Percentiles rank a stretch among this genome's conserved stretches.
These are phyloP conservation scores for Zoysia matrella DNA, from an alignment of 202 grass and related monocot species.

Conservation along the genomic window DNA sequence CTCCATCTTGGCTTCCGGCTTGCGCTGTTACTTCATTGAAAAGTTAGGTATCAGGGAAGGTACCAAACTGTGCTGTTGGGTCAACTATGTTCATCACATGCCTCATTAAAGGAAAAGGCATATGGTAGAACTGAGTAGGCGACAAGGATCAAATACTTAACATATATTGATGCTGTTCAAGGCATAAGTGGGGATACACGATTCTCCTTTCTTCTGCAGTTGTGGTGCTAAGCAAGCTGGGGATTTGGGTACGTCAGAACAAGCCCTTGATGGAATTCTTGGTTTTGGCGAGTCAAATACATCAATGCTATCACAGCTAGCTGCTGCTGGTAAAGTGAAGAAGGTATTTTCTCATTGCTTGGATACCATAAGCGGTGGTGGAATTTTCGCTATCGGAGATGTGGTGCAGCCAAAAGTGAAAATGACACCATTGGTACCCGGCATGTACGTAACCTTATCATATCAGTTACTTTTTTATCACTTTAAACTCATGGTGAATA, in stretches of 20 bases:
- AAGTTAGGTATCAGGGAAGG: constrained; percentile 32
- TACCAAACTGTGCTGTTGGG: constrained; percentile 14
- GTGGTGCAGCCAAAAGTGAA: constrained; percentile 96
- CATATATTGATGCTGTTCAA: constrained; percentile 19
- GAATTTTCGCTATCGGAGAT: constrained; percentile 85
- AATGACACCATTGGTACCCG: constrained; percentile 76
- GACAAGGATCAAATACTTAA: constrained; percentile 1
- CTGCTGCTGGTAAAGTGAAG: constrained; percentile 79
- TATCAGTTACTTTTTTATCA: constrained; percentile 22
- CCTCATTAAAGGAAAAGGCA: constrained; percentile 26
- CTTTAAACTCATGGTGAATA: too few relatives aligned
- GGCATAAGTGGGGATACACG: constrained; percentile 25
- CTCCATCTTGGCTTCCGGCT: neutral
- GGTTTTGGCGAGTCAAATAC: constrained; percentile 98
- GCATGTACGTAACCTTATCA: constrained; percentile 62
- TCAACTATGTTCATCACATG: constrained; percentile 6
- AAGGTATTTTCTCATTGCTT: constrained; percentile 97
- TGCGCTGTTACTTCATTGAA: constrained; percentile 20
- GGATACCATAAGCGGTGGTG: constrained; percentile 85
- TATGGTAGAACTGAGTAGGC: neutral
- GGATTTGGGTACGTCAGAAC: constrained; percentile 76
- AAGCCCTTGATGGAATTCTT: constrained; percentile 96
- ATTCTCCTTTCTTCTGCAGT: constrained; percentile 49
- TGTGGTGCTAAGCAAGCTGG: constrained; percentile 97
- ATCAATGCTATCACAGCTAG: constrained; percentile 84